Evolutionary conservation across 2,329 filamentous ascomycete species (phyloP).

Genomic region (Pseudogymnoascus sp.): DNA sequence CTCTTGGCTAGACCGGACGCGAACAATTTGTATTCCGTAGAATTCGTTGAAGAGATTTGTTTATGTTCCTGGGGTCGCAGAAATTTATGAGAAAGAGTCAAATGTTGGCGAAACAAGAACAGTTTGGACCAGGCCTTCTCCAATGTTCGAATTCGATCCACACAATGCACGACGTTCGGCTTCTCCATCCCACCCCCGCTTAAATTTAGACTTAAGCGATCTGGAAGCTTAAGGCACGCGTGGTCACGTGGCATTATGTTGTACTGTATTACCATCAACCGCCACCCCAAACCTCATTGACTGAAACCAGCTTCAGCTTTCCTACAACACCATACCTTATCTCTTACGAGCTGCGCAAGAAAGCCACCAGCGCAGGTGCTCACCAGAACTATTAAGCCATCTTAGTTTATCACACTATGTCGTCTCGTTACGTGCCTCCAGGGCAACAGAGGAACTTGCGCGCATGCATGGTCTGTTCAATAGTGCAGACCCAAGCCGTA

Average conservation of each 20-base stretch:
- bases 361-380: not conserved
- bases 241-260: not conserved
- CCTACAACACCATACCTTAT: not conserved
- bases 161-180: not conserved
- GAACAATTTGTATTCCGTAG: not conserved
- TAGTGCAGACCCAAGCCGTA: constrained; percentile 76
- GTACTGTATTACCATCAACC: not conserved
- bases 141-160: constrained; percentile 8
- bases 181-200: not conserved
- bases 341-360: not conserved
- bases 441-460: constrained; percentile 77
- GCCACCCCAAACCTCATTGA: not conserved
- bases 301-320: not conserved
- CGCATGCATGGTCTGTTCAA: constrained; percentile 97
- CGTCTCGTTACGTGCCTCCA: constrained; percentile 60
- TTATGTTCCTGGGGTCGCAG: not conserved
- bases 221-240: constrained; percentile 6
- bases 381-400: not conserved
- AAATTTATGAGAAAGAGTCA: not conserved
- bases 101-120: not conserved
- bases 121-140: not conserved
- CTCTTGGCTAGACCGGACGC: not conserved
- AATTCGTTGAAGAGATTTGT: not conserved
- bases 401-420: constrained; percentile 18
- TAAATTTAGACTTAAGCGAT: constrained; percentile 8